Base-by-base conservation (phyloP, 352 stramenopile species). In the Globisporangium perplexum region DNA sequence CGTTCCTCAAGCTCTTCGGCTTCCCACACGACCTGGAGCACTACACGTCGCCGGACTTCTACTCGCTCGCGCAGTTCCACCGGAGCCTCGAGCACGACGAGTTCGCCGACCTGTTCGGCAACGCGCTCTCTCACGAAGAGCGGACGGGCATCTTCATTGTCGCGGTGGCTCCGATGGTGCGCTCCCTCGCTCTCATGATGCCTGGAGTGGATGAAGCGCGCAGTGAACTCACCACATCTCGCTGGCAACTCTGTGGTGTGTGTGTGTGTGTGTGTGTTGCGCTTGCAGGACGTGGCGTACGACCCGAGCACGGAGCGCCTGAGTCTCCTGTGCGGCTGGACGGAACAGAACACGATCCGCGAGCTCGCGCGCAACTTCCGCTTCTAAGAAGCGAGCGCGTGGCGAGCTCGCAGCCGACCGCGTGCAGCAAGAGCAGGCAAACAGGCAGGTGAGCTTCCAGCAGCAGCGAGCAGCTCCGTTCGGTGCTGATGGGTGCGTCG, bases 351-450 rank as follows among this genome's bases (percentile, higher is more conserved):
- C 50, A 66, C 72, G 30, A 59, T 90, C 30, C 77, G 74, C 35
- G 69, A 88, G 3, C 61, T 88, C 22, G 80, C 75, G 17, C 75
- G 77, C n/a, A 88, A 83, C 55, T 77, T 88, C 22, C 77, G 80
- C 47, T 86, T 84, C 54, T 87, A 60, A 38, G 14, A n/a, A n/a
- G n/a, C n/a, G n/a, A n/a, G n/a, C n/a, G n/a, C n/a, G n/a, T n/a
- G n/a, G n/a, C n/a, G n/a, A n/a, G n/a, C n/a, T n/a, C n/a, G n/a
- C n/a, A n/a, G n/a, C n/a, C n/a, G n/a, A n/a, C n/a, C n/a, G n/a
- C n/a, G n/a, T n/a, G n/a, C n/a, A n/a, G 10, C 28, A 8, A 6
- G 10, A 31, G 28, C 28, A 31, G 28, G 28, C 28, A 31, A 31
- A 8, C 28, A 31, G 4, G 10, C 28, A 31, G 6, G 10, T 33